Conservation (phyloP, 192 early-diverging fungal species). For the Mortierella antarctica region DNA sequence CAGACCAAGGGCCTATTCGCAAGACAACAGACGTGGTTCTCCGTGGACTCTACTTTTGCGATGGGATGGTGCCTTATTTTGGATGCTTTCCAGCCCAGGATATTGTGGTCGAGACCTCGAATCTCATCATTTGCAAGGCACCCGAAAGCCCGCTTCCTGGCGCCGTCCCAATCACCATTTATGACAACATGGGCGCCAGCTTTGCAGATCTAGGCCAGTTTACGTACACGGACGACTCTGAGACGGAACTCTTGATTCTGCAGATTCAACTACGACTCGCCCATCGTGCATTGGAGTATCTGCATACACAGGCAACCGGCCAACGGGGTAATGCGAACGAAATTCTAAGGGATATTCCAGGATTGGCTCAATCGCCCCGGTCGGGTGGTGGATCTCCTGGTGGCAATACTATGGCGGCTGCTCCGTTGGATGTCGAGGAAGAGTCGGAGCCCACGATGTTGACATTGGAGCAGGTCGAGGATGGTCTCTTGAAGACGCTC, state of each 20-base stretch:
- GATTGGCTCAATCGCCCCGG: neutral
- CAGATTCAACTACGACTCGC: slow-evolving; percentile 44
- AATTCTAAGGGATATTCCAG: slow-evolving; percentile 38
- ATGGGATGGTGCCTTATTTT: slow-evolving; percentile 48
- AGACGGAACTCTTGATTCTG: slow-evolving; percentile 48
- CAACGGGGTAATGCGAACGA: slow-evolving; percentile 26
- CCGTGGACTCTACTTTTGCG: slow-evolving; percentile 33
- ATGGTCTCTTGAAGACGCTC: slow-evolving; percentile 29
- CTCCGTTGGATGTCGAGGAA: neutral
- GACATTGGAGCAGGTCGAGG: slow-evolving; percentile 20
- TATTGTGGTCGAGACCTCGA: slow-evolving; percentile 29
- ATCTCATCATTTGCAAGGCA: slow-evolving; percentile 36
- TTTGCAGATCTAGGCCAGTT: slow-evolving; percentile 41
- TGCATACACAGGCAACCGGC: slow-evolving; percentile 33
- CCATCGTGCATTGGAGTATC: slow-evolving; percentile 39
- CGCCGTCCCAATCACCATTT: slow-evolving; percentile 37
- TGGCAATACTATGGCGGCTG: slow-evolving; percentile 7
- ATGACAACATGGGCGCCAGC: slow-evolving; percentile 17
- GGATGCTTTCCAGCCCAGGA: slow-evolving; percentile 40
- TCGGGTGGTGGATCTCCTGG: neutral
- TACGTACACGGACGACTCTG: slow-evolving; percentile 42
- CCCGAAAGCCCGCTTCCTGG: slow-evolving; percentile 35
- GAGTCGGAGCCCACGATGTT: slow-evolving; percentile 3
- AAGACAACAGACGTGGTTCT: slow-evolving; percentile 37
- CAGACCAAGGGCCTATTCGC: slow-evolving; percentile 37